Conservation (phyloP, 2,329 filamentous ascomycete genomes). For the Pseudogymnoascus sp. region DNA sequence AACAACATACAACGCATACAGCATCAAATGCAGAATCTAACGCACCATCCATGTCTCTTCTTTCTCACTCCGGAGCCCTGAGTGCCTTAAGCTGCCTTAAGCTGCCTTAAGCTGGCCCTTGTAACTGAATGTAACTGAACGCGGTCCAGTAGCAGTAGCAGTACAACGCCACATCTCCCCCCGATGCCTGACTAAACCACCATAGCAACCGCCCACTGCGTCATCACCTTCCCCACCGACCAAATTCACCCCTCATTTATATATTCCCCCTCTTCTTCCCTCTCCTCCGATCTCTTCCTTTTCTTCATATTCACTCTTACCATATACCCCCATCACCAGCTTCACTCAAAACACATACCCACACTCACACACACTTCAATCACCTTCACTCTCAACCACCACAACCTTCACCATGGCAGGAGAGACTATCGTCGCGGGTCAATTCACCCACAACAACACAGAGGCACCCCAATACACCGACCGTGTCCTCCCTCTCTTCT, state of each 20-base stretch:
- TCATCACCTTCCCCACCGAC: background rate
- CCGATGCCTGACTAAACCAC: background rate
- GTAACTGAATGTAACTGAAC: background rate
- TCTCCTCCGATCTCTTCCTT: background rate
- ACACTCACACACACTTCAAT: background rate
- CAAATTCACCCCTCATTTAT: conserved; percentile 3
- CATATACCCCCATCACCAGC: background rate
- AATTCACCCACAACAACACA: conserved; percentile 51
- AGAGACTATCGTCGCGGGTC: conserved; percentile 28
- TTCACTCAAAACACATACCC: background rate
- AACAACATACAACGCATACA: background rate
- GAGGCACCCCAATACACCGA: conserved; percentile 35
- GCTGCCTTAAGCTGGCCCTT: background rate
- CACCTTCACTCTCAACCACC: background rate
- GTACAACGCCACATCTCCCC: background rate
- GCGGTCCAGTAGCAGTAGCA: background rate
- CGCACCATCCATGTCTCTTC: background rate
- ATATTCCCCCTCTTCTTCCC: background rate
- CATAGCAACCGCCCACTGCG: background rate
- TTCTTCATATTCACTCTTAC: conserved; percentile 3
- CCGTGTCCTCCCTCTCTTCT: conserved; percentile 57
- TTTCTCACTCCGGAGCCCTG: background rate
- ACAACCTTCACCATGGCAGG: conserved; percentile 13
- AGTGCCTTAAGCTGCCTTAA: background rate
- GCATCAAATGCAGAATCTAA: background rate